Percentiles rank a stretch among this genome's conserved stretches.
These are phyloP conservation scores for Phanerodontia chrysosporium DNA, from an alignment of 768 basidiomycete species.

Conservation along the genomic window DNA sequence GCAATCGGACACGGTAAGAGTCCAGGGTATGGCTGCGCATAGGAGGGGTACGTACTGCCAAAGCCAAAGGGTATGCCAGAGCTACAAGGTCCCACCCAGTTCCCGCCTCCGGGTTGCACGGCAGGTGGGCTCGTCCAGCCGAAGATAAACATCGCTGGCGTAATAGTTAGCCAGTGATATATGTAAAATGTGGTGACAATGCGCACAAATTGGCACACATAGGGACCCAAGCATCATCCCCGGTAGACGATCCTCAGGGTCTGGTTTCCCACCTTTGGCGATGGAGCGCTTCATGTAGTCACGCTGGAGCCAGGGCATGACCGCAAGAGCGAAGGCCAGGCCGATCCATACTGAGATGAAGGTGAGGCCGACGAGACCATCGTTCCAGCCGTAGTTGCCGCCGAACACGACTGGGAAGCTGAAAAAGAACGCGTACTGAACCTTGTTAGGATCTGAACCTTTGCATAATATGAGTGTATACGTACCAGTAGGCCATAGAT, in stretches of 20 bases:
- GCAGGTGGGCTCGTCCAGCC: constrained; percentile 34
- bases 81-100: constrained; percentile 33
- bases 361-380: constrained; percentile 34
- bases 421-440: constrained; percentile 30
- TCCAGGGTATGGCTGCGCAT: too few relatives aligned
- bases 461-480: neutral
- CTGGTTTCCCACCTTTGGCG: constrained; percentile 32
- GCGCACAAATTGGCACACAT: constrained; percentile 27
- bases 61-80: constrained; percentile 36
- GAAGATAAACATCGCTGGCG: constrained; percentile 36
- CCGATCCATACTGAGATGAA: constrained; percentile 39
- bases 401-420: constrained; percentile 36
- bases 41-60: too few relatives aligned
- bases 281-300: constrained; percentile 26
- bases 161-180: neutral
- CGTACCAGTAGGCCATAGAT: constrained; percentile 35
- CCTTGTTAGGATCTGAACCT: constrained; percentile 13
- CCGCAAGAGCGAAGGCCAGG: constrained; percentile 26
- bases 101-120: constrained; percentile 30
- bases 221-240: constrained; percentile 35
- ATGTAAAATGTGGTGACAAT: neutral
- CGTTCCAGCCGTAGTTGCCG: constrained; percentile 31
- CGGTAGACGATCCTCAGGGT: constrained; percentile 38
- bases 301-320: constrained; percentile 30
- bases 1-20: too few relatives aligned